Conservation (phyloP, 2,329 filamentous ascomycete genomes). For the Epichloe uncinata region DNA sequence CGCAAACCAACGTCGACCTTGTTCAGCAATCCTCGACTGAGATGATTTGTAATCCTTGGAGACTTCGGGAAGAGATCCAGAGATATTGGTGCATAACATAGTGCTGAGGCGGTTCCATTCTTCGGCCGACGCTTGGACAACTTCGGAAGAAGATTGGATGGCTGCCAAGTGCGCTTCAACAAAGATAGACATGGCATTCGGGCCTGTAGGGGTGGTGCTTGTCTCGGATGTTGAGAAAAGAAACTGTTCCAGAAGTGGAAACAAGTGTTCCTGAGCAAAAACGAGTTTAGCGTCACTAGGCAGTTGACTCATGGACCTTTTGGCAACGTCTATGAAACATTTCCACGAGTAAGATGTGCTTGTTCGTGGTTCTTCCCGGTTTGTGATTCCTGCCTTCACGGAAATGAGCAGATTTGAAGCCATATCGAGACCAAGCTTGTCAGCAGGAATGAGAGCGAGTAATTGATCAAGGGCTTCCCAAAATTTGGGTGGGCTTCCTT, state of each 20-base stretch:
- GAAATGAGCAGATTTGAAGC: conserved; percentile 51
- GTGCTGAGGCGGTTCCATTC: conserved; percentile 53
- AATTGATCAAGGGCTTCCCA: conserved; percentile 59
- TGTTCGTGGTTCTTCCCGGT: conserved; percentile 58
- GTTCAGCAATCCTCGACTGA: conserved; percentile 52
- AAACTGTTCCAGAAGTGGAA: conserved; percentile 42
- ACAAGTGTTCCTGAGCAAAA: conserved; percentile 36
- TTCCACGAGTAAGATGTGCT: conserved; percentile 61
- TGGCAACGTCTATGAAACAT: conserved; percentile 54
- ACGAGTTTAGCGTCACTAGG: conserved; percentile 30
- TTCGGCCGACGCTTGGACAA: conserved; percentile 35
- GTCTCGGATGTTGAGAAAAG: conserved; percentile 32
- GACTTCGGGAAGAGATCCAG: conserved; percentile 66
- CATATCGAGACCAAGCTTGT: conserved; percentile 31
- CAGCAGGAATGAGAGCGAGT: conserved; percentile 43
- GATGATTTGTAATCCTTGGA: conserved; percentile 64
- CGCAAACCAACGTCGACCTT: conserved; percentile 55
- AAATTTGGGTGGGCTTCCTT: conserved; percentile 56
- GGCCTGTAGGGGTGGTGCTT: conserved; percentile 17
- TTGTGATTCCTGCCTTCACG: conserved; percentile 56
- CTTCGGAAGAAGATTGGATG: conserved; percentile 25
- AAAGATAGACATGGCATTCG: conserved; percentile 25
- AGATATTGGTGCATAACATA: conserved; percentile 51
- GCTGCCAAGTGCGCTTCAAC: conserved; percentile 35
- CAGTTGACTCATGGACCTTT: conserved; percentile 36